Percentiles rank a stretch among this genome's conserved stretches.
phyloP scores from a whole-genome alignment of 1,284 basidiomycete genomes.

The Leccinum ambiguum region DNA sequence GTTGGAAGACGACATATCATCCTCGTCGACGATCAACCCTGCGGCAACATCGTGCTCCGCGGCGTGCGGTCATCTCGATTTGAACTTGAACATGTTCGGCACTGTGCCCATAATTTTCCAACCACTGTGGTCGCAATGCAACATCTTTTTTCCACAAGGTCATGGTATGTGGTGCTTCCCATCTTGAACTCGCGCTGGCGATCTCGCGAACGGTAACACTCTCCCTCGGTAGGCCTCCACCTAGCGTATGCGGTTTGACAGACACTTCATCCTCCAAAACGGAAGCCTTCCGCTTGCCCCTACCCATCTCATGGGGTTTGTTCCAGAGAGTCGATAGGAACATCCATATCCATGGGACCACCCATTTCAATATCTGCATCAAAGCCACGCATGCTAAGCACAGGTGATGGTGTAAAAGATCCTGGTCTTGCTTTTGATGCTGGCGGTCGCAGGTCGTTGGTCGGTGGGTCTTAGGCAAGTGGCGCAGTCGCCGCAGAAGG shows the following conservation, averaged over 20 bases:
- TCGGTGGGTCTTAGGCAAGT: slow-evolving; percentile 13
- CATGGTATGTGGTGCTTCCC: slow-evolving; percentile 11
- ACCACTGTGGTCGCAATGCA: slow-evolving; percentile 39
- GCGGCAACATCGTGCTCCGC: slow-evolving; percentile 37
- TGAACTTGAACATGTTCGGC: too few relatives aligned
- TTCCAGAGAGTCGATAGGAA: slow-evolving; percentile 35
- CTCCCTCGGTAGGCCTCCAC: slow-evolving; percentile 64
- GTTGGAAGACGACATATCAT: too few relatives aligned
- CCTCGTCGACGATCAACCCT: too few relatives aligned
- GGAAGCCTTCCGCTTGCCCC: slow-evolving; percentile 53
- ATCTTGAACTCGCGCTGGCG: slow-evolving; percentile 24
- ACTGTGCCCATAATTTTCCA: slow-evolving; percentile 53
- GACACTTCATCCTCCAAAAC: slow-evolving; percentile 45
- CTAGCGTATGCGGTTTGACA: slow-evolving; percentile 62
- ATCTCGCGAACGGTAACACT: slow-evolving; percentile 52
- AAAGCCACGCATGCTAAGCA: slow-evolving; percentile 30
- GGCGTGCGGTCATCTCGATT: slow-evolving; percentile 43
- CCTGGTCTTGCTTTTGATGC: slow-evolving; percentile 18
- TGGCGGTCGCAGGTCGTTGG: slow-evolving; percentile 17
- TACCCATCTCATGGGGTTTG: slow-evolving; percentile 24
- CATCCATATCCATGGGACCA: slow-evolving; percentile 32
- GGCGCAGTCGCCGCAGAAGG: slow-evolving; percentile 37
- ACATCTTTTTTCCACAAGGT: too few relatives aligned
- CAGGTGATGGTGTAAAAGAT: slow-evolving; percentile 31
- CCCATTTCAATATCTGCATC: slow-evolving; percentile 35